Evolutionary conservation across 495 filamentous ascomycete species (phyloP), one percentile per base, ranked within the genome.

Genomic region (Clavariopsis aquatica): DNA sequence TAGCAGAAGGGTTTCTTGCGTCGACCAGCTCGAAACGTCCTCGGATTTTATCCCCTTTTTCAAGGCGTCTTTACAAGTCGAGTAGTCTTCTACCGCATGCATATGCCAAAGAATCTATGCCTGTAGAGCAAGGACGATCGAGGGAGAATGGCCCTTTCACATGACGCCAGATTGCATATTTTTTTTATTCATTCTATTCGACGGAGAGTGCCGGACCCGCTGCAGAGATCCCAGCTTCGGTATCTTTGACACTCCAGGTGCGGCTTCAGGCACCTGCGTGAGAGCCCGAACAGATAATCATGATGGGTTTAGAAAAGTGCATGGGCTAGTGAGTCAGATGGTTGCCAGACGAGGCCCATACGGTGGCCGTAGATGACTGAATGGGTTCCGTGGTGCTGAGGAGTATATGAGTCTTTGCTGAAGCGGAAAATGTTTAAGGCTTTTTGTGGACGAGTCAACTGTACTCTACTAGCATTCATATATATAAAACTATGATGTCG

Each of bases 401-500:
- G 52, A 56, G 34, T 56, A 56, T 41, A 24, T 38, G 29, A 36
- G 57, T 49, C 41, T 51, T 56, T 56, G 52, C 8, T 56, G 28
- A 41, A 24, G 47, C 28, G 29, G 45, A 38, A 60, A 51, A 19
- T 19, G 26, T 51, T 17, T 38, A 24, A 29, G 45, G 20, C 6
- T 6, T 5, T 49, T 38, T 38, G n/a, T 23, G 41, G 45, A 26
- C 27, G 45, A 52, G 28, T 47, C 28, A 34, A 2, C 38, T 53
- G 49, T 53, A 62, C 23, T 46, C 31, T 62, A 28, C 23, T 53
- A 62, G 49, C 59, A 62, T 62, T 62, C 27, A 27, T 62, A 62
- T 29, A 52, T 47, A 62, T 62, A 46, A 43, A 46, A 31, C 57
- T 60, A 27, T 51, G 45, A 38, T 34, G n/a, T n/a, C 15, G 45